Base-by-base conservation (phyloP, 2,329 filamentous ascomycete species). In the Knoxdaviesia proteae region DNA sequence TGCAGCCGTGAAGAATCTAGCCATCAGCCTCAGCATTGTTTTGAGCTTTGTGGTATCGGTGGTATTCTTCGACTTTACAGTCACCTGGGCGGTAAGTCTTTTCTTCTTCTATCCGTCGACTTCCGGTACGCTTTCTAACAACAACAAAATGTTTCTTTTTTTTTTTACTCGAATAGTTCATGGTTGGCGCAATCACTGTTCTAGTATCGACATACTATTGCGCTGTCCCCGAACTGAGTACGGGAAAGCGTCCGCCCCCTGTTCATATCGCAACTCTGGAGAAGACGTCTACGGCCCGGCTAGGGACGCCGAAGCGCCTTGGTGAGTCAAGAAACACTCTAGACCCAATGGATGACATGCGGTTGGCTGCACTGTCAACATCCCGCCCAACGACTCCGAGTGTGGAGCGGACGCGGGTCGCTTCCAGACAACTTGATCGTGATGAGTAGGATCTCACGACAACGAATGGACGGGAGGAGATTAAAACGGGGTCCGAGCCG, bases 1-100 rank as follows among this genome's bases (percentile, higher is more conserved):
- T 48, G 92, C 90, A 53, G 92, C 93, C 55, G 79, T 84, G 46
- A 93, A 92, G 65, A 94, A 90, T 56, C 87, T 93, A 60, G 86
- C 88, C 5, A 88, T 86, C 5, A 90, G 83, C 52, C 83, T 93
- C 47, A 94, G 84, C 53, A 92, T 96, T 47, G 66, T 94, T 44
- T 63, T 94, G 41, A 92, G 83, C 55, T 86, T 87, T 48, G 50
- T 94, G 9, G 82, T 83, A 42, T 94, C 86, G 54, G 71, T 93
- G 2, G 78, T 75, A 60, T 80, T 94, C 49, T 94, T 96, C 56
- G 71, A 87, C 41, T 84, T 93, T 49, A 61, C 74, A 40, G 70
- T 90, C 38, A 82, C 80, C 1, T 53, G 67, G 31, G 73, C 75
- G 49, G 84, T 92, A 70, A 62, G 80, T 67, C 11, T 4, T 6